These are phyloP conservation scores for Scheffersomyces lignicola DNA, from an alignment of 1,139 yeast species.

Conservation along the genomic window DNA sequence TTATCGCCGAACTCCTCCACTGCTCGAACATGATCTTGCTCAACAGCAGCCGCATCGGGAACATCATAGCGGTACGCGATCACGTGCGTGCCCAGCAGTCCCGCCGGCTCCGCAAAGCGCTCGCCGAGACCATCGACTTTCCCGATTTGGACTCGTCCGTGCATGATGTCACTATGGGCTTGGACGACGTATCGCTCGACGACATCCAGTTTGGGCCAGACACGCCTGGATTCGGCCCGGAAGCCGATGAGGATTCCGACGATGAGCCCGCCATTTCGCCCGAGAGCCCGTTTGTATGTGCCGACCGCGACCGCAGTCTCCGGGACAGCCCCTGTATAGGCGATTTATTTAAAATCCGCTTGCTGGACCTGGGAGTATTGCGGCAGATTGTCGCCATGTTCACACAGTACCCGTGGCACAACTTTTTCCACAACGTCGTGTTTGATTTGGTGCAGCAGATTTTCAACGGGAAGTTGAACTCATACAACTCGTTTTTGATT, in stretches of 20 bases:
- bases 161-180: constrained; percentile 33
- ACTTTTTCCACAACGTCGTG: constrained; percentile 51
- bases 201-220: constrained; percentile 23
- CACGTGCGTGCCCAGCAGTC: constrained; percentile 32
- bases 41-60: constrained; percentile 39
- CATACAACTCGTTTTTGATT: constrained; percentile 48
- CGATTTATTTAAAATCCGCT: constrained; percentile 43
- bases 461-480: constrained; percentile 49
- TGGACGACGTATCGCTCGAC: constrained; percentile 42
- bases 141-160: constrained; percentile 13
- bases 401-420: constrained; percentile 47
- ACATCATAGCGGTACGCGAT: constrained; percentile 38
- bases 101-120: constrained; percentile 32
- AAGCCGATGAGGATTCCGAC: constrained; percentile 39
- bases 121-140: constrained; percentile 26
- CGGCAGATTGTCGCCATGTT: constrained; percentile 35
- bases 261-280: constrained; percentile 49
- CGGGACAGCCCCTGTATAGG: constrained; percentile 43
- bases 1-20: constrained; percentile 48
- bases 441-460: constrained; percentile 51
- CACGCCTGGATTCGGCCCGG: constrained; percentile 16
- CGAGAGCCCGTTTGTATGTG: constrained; percentile 49
- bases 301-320: constrained; percentile 32
- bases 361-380: constrained; percentile 42
- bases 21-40: constrained; percentile 51